Evolutionary conservation across 108 stramenopile genomes (phyloP).

Genomic region (Mayamaea pseudoterrestris): DNA sequence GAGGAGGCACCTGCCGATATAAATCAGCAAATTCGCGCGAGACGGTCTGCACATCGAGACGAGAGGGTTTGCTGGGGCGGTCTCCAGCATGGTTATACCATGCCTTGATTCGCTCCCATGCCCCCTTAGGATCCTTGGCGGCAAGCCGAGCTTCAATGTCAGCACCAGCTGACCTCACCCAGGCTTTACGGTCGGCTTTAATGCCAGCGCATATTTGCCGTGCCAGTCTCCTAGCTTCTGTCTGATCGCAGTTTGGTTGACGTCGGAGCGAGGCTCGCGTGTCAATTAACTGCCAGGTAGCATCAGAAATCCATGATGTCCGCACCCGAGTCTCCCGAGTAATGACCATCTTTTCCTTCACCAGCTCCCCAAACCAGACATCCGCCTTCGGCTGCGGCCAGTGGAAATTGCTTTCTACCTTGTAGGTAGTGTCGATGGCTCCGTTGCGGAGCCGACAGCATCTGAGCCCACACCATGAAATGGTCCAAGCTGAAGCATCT

Average conservation of each 20-base stretch:
- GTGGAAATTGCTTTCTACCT: neutral
- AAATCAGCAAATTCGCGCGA: neutral
- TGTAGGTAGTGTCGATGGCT: neutral
- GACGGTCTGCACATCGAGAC: neutral
- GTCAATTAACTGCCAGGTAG: no score
- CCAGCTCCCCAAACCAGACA: no score
- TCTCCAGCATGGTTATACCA: constrained; percentile 7
- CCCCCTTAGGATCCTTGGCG: neutral
- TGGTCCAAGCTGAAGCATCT: neutral
- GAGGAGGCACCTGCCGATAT: constrained; percentile 2
- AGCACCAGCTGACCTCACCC: neutral
- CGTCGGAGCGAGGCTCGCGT: no score
- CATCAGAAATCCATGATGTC: no score
- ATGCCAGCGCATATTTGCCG: neutral
- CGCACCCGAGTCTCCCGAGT: no score
- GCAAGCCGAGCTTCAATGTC: neutral
- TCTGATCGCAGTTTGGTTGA: no score
- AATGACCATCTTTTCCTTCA: no score
- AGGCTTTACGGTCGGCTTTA: neutral
- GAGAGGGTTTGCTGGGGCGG: constrained; percentile 1
- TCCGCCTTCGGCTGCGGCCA: no score
- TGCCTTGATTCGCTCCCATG: neutral
- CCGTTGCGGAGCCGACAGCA: neutral
- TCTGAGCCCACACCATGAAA: neutral
- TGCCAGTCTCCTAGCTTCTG: no score